These are phyloP conservation scores for Trichoderma sp. DNA, from an alignment of 2,329 filamentous ascomycete genomes.

Conservation along the genomic window DNA sequence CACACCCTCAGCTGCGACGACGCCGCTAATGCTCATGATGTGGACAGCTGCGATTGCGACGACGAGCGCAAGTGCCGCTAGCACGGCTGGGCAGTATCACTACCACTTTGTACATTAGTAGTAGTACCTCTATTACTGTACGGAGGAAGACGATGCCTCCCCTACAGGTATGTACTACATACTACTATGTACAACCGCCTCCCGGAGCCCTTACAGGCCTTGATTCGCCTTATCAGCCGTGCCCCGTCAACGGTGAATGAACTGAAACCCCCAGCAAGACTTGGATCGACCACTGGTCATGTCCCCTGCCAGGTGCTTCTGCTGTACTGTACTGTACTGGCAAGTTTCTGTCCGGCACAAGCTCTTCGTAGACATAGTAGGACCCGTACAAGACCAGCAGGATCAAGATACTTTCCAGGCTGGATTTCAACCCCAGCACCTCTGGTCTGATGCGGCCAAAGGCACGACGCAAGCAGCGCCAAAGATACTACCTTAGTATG, in stretches of 20 bases:
- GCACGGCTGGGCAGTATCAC: background rate
- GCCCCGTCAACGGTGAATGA: background rate
- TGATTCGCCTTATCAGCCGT: background rate
- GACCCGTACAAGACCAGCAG: background rate
- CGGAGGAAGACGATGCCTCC: background rate
- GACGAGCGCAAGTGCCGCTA: background rate
- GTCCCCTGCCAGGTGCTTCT: background rate
- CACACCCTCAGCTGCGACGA: background rate
- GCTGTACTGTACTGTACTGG: background rate
- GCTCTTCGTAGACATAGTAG: background rate
- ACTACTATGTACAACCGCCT: no score
- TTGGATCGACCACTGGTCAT: background rate
- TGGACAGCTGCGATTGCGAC: background rate
- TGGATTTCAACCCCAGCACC: background rate
- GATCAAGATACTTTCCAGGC: background rate
- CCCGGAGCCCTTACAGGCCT: background rate
- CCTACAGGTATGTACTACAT: no score
- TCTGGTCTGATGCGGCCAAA: background rate
- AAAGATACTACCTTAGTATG: no score
- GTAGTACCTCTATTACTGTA: no score
- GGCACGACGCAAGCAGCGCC: background rate
- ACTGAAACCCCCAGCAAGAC: background rate
- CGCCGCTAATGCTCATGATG: background rate
- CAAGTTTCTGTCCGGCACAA: background rate
- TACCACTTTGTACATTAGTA: no score